Evolutionary conservation across 2,329 filamentous ascomycete species (phyloP).

Genomic region (Xylaria digitata): DNA sequence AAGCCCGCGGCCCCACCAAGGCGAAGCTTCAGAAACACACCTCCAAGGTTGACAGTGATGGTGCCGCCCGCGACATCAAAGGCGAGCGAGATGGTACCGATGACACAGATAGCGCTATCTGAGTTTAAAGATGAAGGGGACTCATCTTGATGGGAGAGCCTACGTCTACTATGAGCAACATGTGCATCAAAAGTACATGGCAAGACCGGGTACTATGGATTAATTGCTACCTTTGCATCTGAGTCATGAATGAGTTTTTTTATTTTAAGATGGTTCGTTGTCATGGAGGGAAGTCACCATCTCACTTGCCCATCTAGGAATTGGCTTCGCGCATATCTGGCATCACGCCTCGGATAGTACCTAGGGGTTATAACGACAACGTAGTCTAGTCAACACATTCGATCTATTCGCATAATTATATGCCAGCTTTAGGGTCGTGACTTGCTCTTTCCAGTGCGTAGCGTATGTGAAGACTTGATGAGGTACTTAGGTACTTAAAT

Average conservation of each 20-base stretch:
- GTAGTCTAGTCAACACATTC: slow-evolving; percentile 21
- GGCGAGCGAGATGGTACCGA: neutral
- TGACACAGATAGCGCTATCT: neutral
- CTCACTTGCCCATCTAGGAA: neutral
- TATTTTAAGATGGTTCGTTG: neutral
- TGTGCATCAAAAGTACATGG: neutral
- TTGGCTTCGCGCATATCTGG: slow-evolving; percentile 4
- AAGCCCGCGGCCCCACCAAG: slow-evolving; percentile 16
- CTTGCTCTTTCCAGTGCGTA: neutral
- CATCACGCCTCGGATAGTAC: slow-evolving; percentile 5
- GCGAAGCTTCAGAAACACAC: slow-evolving; percentile 1
- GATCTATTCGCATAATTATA: neutral
- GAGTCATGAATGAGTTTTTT: neutral
- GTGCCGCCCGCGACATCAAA: neutral
- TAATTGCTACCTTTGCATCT: slow-evolving; percentile 7
- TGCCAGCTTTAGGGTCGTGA: neutral
- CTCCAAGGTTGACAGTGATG: neutral
- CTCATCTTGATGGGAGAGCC: neutral
- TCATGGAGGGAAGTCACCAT: neutral
- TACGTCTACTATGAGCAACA: neutral
- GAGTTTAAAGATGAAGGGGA: neutral
- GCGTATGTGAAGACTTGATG: neutral
- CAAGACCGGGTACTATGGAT: neutral
- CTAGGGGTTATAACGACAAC: neutral
- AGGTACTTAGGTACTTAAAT: neutral